Base-by-base conservation (phyloP, 768 basidiomycete species). In the Suillus cothurnatus region DNA sequence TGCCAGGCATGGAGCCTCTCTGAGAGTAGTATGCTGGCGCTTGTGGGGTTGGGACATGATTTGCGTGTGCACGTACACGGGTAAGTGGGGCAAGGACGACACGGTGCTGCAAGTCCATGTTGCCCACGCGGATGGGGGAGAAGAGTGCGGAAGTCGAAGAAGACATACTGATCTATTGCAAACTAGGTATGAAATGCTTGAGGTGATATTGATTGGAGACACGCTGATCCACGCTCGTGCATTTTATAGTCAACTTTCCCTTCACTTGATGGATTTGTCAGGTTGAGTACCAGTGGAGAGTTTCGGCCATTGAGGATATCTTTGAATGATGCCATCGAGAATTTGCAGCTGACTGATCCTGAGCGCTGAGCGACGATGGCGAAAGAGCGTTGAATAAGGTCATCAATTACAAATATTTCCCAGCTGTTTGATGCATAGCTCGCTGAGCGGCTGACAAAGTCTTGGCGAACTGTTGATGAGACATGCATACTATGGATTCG, bases 81-180 rank as follows among this genome's bases (percentile, higher is more conserved):
- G 86, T 88, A 26, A 85, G 67, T 3, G 88, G 88, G 0, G 86
- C 82, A 52, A 86, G 79, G 6, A 84, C 84, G 47, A 87, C 75
- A 2, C 87, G 80, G 72, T 89, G 86, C 61, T 76, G 62, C 31
- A 86, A 78, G 2, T 70, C 60, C 7, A 82, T 49, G 1, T 69
- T 63, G 47, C 86, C 86, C 28, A 87, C 75, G 59, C 71, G 69
- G 66, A 81, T 78, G 19, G 85, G 82, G 43, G 78, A 76, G 72
- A 87, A 87, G 45, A 86, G 82, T 11, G 65, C 43, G 3, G 67
- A 63, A 3, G 21, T 61, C 6, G 19, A 41, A 36, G 55, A 47
- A 45, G 47, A 49, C 47, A 50, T 50, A 26, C 6, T 15, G 23
- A 50, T 15, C 6, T 50, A 50, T 15, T 15, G 23, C 0, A 26